Conservation (phyloP, 163 green algal genomes). For the Scenedesmus sp. region DNA sequence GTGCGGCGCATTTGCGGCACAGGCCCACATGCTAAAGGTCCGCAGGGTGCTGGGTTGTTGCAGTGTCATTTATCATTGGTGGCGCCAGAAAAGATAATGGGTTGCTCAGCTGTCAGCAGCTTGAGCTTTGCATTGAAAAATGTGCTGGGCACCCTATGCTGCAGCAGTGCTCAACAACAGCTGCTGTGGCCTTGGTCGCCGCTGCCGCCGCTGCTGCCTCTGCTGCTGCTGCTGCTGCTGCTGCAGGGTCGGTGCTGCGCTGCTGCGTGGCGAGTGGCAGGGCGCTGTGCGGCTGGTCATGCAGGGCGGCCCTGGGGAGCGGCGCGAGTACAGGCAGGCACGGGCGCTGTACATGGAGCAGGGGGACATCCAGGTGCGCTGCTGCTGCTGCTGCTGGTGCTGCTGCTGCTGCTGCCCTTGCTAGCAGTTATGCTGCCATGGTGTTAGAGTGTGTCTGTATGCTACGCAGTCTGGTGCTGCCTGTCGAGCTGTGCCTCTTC, state of each 20-base stretch:
- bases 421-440: no score
- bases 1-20: neutral
- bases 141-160: neutral
- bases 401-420: neutral
- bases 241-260: constrained; percentile 74
- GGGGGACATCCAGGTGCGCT: constrained; percentile 46
- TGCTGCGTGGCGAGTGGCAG: constrained; percentile 86
- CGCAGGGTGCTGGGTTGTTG: neutral
- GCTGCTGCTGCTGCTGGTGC: neutral
- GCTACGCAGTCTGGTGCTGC: no score
- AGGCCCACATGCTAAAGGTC: neutral
- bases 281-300: constrained; percentile 85
- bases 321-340: constrained; percentile 52
- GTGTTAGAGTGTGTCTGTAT: no score
- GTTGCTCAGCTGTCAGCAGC: no score
- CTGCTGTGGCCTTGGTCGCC: neutral
- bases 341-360: constrained; percentile 37
- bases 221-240: neutral
- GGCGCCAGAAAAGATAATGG: no score
- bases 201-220: neutral
- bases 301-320: constrained; percentile 48
- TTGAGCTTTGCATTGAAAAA: neutral
- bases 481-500: no score
- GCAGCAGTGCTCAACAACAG: neutral
- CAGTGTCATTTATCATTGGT: no score